A percentile compares a stretch with the other conserved stretches of the same genome.
These are phyloP conservation scores for Xylariales sp. DNA, from an alignment of 2,329 filamentous ascomycete species.

Conservation along the genomic window DNA sequence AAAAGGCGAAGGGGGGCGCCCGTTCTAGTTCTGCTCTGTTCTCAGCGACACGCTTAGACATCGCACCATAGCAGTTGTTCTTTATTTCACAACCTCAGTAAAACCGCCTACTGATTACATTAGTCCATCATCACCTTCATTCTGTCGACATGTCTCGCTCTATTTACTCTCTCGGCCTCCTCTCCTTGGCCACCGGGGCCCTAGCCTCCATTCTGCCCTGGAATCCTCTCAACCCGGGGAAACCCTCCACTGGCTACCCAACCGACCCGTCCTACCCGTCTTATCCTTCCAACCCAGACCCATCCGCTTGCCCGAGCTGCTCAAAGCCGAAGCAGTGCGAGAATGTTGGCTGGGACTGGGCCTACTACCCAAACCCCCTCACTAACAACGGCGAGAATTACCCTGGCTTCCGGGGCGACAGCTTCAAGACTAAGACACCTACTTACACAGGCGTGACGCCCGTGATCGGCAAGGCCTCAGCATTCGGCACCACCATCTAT, in stretches of 20 bases:
- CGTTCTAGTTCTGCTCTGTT: too few relatives aligned
- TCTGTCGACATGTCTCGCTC: slow-evolving; percentile 1
- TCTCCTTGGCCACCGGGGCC: slow-evolving; percentile 17
- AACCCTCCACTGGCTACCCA: too few relatives aligned
- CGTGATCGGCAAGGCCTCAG: slow-evolving; percentile 37
- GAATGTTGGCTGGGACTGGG: slow-evolving; percentile 43
- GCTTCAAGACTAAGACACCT: slow-evolving; percentile 37
- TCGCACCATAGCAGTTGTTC: too few relatives aligned
- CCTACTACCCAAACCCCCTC: slow-evolving; percentile 42
- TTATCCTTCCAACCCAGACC: slow-evolving; percentile 7
- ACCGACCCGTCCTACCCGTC: slow-evolving; percentile 5
- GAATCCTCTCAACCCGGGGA: background rate
- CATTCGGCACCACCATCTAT: slow-evolving; percentile 31
- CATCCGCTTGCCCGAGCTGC: slow-evolving; percentile 34
- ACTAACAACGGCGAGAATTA: slow-evolving; percentile 40
- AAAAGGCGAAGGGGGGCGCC: too few relatives aligned
- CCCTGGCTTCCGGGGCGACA: slow-evolving; percentile 39
- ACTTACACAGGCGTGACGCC: slow-evolving; percentile 33
- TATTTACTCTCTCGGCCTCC: slow-evolving; percentile 4
- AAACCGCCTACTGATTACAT: too few relatives aligned
- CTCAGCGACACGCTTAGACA: too few relatives aligned
- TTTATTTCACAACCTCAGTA: too few relatives aligned
- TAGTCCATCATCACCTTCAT: background rate
- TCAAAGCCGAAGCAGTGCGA: slow-evolving; percentile 36
- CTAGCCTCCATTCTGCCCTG: slow-evolving; percentile 17